Percentiles rank a stretch among this genome's conserved stretches.
Evolutionary conservation across 352 stramenopile genomes (phyloP).

Genomic region (Paralagenidium karlingii): DNA sequence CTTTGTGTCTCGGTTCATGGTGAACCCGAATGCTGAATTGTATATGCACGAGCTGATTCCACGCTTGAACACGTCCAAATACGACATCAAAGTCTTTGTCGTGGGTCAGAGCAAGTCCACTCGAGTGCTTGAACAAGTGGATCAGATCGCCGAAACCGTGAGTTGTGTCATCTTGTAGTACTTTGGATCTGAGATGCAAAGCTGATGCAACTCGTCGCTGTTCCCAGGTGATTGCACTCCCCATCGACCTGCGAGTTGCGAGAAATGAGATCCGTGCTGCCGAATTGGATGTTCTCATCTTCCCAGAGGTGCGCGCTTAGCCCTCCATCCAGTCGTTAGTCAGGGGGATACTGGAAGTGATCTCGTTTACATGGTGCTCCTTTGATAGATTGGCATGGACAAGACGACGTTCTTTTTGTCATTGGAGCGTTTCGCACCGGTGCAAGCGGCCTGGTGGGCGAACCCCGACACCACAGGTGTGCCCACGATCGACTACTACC

Average conservation of each 20-base stretch:
- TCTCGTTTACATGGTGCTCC: background rate
- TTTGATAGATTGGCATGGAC: slow-evolving; percentile 52
- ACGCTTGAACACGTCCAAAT: slow-evolving; percentile 36
- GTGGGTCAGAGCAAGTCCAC: slow-evolving; percentile 47
- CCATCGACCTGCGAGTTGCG: slow-evolving; percentile 24
- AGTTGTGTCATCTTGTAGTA: slow-evolving; percentile 1
- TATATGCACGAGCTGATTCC: slow-evolving; percentile 55
- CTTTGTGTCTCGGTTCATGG: slow-evolving; percentile 55
- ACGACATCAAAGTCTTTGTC: slow-evolving; percentile 56
- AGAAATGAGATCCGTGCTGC: slow-evolving; percentile 33
- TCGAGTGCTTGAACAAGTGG: slow-evolving; percentile 22
- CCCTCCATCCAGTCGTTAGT: too few species aligned
- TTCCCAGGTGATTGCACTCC: slow-evolving; percentile 33
- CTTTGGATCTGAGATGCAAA: background rate
- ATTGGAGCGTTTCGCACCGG: slow-evolving; percentile 38
- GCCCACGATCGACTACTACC: slow-evolving; percentile 48
- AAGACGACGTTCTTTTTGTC: slow-evolving; percentile 68
- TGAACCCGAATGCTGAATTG: slow-evolving; percentile 27
- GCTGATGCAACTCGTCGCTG: background rate
- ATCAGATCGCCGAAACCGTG: slow-evolving; percentile 39
- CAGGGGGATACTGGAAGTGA: background rate
- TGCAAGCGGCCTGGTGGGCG: slow-evolving; percentile 67
- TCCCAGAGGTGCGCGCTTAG: slow-evolving; percentile 45
- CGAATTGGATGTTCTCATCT: slow-evolving; percentile 53
- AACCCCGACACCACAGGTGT: slow-evolving; percentile 62